These are phyloP conservation scores for Peniophora sp. DNA, from an alignment of 1,284 basidiomycete species.

Conservation along the genomic window DNA sequence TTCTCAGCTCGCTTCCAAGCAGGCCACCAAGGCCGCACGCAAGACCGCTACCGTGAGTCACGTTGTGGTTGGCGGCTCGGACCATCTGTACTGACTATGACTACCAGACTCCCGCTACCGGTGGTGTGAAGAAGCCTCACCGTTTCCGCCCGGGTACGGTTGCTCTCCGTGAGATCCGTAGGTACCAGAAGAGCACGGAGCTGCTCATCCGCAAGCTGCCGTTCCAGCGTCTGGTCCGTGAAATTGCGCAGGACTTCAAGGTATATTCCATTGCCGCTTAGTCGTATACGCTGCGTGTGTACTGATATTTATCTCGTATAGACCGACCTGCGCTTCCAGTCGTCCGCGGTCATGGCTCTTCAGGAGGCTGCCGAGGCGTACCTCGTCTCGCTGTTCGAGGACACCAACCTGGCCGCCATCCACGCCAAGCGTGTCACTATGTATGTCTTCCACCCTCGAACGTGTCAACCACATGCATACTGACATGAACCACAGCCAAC, in stretches of 20 bases:
- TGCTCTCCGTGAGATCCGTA: background rate
- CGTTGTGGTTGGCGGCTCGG: too few relatives aligned
- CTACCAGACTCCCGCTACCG: background rate
- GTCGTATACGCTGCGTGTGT: background rate
- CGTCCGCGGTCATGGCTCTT: background rate
- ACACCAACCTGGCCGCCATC: conserved; percentile 1
- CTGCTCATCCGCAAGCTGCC: conserved; percentile 2
- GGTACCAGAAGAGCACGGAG: conserved; percentile 1
- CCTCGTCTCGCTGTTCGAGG: conserved; percentile 1
- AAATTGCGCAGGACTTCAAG: conserved; percentile 2
- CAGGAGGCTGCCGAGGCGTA: conserved; percentile 1
- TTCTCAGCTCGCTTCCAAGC: background rate
- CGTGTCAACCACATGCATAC: background rate
- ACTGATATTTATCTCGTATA: background rate
- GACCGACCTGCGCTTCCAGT: conserved; percentile 1
- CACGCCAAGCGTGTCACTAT: conserved; percentile 2
- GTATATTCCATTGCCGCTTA: background rate
- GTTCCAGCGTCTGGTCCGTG: conserved; percentile 1
- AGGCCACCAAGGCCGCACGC: background rate
- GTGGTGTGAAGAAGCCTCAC: conserved; percentile 2
- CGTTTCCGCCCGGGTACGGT: conserved; percentile 1
- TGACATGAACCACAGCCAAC: background rate
- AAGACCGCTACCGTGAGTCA: background rate
- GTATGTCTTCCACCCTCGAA: background rate
- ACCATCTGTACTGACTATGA: too few relatives aligned